phyloP scores from a whole-genome alignment of 257 asterid genomes.

The Mentha longifolia region DNA sequence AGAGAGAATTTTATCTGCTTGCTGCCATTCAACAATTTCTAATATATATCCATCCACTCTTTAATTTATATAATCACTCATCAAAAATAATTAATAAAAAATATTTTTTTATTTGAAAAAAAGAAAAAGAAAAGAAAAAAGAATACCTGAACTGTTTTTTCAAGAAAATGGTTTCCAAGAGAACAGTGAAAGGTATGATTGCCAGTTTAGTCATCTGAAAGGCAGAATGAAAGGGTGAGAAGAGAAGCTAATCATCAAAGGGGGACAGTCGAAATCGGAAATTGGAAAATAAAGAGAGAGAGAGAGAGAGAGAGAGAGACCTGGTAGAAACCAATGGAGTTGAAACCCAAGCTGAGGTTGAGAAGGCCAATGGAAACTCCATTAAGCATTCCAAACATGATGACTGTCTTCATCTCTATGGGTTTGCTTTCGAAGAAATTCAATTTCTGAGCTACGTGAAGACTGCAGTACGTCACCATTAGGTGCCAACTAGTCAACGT shows the following conservation, averaged over 20 bases:
- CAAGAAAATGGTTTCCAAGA: conserved; percentile 77
- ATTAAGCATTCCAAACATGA: conserved; percentile 71
- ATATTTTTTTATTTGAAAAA: no score
- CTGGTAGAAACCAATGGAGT: conserved; percentile 95
- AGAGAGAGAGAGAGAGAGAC: no score
- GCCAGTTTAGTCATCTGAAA: conserved; percentile 93
- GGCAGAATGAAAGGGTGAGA: background rate
- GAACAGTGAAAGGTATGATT: conserved; percentile 88
- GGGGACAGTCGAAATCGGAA: no score
- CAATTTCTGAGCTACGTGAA: conserved; percentile 70
- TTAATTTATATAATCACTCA: no score
- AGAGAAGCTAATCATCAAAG: no score
- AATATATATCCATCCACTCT: background rate
- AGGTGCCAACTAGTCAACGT: conserved; percentile 96
- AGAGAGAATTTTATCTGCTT: conserved; percentile 70
- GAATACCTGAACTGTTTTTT: conserved; percentile 79
- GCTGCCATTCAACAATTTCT: conserved; percentile 52
- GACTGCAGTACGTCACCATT: conserved; percentile 90
- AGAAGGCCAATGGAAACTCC: conserved; percentile 91
- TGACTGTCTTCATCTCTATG: conserved; percentile 65
- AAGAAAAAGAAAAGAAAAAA: no score
- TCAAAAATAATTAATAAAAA: no score
- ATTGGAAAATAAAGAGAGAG: no score
- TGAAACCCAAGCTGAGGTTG: conserved; percentile 89
- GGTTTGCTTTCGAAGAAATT: conserved; percentile 83